Percentiles rank a stretch among this genome's conserved stretches.
phyloP scores from a whole-genome alignment of 345 rosid genomes.

The Brassica carinata region DNA sequence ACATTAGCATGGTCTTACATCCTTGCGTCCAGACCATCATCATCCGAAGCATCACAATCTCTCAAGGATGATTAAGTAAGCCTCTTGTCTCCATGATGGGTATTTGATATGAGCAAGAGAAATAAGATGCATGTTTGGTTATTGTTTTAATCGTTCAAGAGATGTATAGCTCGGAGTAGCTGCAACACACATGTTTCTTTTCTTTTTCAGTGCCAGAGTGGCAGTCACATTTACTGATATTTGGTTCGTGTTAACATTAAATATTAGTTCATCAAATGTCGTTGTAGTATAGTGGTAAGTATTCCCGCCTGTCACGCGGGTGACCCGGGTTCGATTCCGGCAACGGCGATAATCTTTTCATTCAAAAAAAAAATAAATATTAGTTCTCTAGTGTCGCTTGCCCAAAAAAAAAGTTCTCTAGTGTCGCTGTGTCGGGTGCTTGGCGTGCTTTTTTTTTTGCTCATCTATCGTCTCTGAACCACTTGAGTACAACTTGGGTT shows the following conservation, averaged over 20 bases:
- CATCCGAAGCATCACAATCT: slow-evolving; percentile 37
- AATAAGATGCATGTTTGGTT: slow-evolving; percentile 32
- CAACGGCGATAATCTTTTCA: too few relatives aligned
- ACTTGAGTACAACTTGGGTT: slow-evolving; percentile 46
- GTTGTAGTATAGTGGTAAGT: too few relatives aligned
- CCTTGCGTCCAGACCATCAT: slow-evolving; percentile 52
- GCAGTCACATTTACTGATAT: slow-evolving; percentile 18
- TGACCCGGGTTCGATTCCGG: too few relatives aligned
- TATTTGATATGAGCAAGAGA: slow-evolving; percentile 32
- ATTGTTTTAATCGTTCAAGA: slow-evolving; percentile 29
- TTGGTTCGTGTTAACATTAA: slow-evolving; percentile 19
- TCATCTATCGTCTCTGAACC: slow-evolving; percentile 58
- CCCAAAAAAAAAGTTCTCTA: too few relatives aligned
- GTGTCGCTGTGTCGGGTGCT: too few relatives aligned
- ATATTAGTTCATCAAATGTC: slow-evolving; percentile 22
- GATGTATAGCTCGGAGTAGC: slow-evolving; percentile 38
- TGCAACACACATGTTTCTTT: slow-evolving; percentile 10
- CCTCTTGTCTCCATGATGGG: slow-evolving; percentile 4
- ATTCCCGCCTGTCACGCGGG: too few relatives aligned
- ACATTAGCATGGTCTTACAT: slow-evolving; percentile 77
- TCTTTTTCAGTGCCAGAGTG: background rate
- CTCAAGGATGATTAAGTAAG: slow-evolving; percentile 29
- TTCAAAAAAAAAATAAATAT: too few relatives aligned
- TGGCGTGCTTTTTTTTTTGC: background rate
- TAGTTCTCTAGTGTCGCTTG: too few relatives aligned